A percentile compares a stretch with the other conserved stretches of the same genome.
These are phyloP conservation scores for Pseudopithomyces maydicus DNA, from an alignment of 2,329 filamentous ascomycete species.

Conservation along the genomic window DNA sequence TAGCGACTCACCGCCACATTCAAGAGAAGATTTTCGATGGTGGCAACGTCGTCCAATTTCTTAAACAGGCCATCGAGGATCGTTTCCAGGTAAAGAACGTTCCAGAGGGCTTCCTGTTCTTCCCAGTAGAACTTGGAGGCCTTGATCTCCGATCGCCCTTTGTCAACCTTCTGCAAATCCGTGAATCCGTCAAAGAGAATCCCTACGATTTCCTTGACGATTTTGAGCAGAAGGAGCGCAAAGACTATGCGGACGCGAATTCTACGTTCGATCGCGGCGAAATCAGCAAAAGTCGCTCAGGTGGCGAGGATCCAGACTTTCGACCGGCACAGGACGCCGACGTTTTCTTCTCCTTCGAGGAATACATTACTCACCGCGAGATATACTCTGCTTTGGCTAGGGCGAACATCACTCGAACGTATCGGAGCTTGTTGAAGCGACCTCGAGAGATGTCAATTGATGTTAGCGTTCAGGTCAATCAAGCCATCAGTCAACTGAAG, in stretches of 20 bases:
- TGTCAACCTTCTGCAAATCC: conserved; percentile 53
- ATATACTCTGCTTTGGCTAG: conserved; percentile 9
- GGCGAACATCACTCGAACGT: conserved; percentile 22
- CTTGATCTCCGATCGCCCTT: conserved; percentile 58
- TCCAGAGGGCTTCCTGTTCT: conserved; percentile 59
- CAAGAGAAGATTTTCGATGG: conserved; percentile 54
- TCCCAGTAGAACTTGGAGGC: conserved; percentile 58
- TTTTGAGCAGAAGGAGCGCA: conserved; percentile 40
- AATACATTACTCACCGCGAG: conserved; percentile 31
- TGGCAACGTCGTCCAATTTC: conserved; percentile 37
- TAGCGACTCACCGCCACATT: conserved; percentile 56
- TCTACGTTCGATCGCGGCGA: conserved; percentile 35
- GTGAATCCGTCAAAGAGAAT: conserved; percentile 31
- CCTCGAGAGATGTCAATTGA: conserved; percentile 27
- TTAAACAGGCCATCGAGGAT: conserved; percentile 55
- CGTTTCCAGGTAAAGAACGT: conserved; percentile 58
- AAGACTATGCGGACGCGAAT: conserved; percentile 41
- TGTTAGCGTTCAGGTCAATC: conserved; percentile 20
- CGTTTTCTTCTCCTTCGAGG: conserved; percentile 34
- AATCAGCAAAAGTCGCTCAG: conserved; percentile 4
- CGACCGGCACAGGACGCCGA: conserved; percentile 18
- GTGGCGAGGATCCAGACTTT: conserved; percentile 14
- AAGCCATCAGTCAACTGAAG: conserved; percentile 26
- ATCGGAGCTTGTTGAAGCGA: conserved; percentile 23
- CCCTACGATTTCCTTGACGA: conserved; percentile 52